Base-by-base conservation (phyloP, 306 rosid genomes). In the Vigna angularis region DNA sequence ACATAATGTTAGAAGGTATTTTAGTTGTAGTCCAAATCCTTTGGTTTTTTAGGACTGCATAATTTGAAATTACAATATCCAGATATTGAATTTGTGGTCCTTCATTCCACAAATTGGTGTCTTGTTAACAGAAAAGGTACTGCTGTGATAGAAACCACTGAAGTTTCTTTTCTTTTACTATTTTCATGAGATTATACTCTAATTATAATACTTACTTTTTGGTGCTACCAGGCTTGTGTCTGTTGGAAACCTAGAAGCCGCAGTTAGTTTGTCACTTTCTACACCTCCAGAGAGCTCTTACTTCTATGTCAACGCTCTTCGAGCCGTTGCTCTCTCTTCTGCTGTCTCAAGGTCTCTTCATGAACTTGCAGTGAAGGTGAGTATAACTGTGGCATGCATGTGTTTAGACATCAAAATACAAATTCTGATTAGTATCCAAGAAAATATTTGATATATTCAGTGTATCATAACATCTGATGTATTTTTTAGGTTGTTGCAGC, bases 351-450 rank as follows among this genome's bases (percentile, higher is more conserved):
- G 75, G 76, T 91, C 99, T 72, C 99, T 93, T 75, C 91, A 89
- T 74, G 99, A 95, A 84, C 99, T 95, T 77, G 97, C 98, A 71
- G 98, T 95, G 45, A 95, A 95, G 96, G 99, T 95, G 87, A 87
- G 90, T 81, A 61, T 75, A 83, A 77, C 66, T 66, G 24, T 38
- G 77, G 79, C 68, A 45, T 51, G 66, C 70, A 45, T 66, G 11
- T 77, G 63, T 82, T 82, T 77, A 52, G 61, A 40, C 38, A 59
- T 79, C 73, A 66, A 79, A 45, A 26, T 50, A 76, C 36, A 58
- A 22, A 44, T 77, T 59, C 30, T 73, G 45, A 51, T 66, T 64
- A 75, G 85, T 70, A 36, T 68, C 18, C 71, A 59, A 56, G 22
- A 32, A 66, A 32, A 49, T 62, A 69, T 49, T 75, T 66, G 65